Evolutionary conservation across 495 filamentous ascomycete genomes (phyloP).

Genomic region (Pyronema omphalodes): DNA sequence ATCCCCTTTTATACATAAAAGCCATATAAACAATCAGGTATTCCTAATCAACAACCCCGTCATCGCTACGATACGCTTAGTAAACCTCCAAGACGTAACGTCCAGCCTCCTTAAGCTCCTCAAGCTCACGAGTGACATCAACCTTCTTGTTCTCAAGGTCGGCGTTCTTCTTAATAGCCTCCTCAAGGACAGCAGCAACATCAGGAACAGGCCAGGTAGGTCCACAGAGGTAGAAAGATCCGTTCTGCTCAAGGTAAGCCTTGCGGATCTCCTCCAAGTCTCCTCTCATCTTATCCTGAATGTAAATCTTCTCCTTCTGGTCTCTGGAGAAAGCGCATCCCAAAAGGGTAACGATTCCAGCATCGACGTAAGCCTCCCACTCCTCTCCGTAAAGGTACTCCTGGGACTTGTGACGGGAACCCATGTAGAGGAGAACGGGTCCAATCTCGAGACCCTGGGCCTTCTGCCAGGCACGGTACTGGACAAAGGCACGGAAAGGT

Average conservation of each 20-base stretch:
- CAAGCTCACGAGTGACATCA: conserved; percentile 81
- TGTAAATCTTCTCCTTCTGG: conserved; percentile 96
- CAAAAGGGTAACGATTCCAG: conserved; percentile 84
- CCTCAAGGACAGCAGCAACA: conserved; percentile 80
- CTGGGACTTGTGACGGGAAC: conserved; percentile 87
- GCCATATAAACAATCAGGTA: too few species aligned
- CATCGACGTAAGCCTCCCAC: conserved; percentile 94
- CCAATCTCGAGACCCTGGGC: conserved; percentile 87
- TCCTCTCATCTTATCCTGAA: conserved; percentile 94
- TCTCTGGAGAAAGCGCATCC: conserved; percentile 92
- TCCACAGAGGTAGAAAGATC: conserved; percentile 89
- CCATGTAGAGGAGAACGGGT: conserved; percentile 85
- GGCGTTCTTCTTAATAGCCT: conserved; percentile 72
- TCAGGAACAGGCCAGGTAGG: conserved; percentile 99
- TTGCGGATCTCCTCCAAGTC: conserved; percentile 66
- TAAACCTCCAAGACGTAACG: conserved; percentile 78
- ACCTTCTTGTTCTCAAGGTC: conserved; percentile 54
- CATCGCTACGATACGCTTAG: not conserved
- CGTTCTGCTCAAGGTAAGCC: conserved; percentile 75
- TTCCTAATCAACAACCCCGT: too few species aligned
- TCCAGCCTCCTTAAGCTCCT: conserved; percentile 81
- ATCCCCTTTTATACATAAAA: too few species aligned
- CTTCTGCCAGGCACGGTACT: conserved; percentile 95
- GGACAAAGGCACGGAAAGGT: conserved; percentile 93
- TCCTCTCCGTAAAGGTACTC: conserved; percentile 99